Conservation (phyloP, 176 grass and related monocot species). For the Oryza punctata region DNA sequence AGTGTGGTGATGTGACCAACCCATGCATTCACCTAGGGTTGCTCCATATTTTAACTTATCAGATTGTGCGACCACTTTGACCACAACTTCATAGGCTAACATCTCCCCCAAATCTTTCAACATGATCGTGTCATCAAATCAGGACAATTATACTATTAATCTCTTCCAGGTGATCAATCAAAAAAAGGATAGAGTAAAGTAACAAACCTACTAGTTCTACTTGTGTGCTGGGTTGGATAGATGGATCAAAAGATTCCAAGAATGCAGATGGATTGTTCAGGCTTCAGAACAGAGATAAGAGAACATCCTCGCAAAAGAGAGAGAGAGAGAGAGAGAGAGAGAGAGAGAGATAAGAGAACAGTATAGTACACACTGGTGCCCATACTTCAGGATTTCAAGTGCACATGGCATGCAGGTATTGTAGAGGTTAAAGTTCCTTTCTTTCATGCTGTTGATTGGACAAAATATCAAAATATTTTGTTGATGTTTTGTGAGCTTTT, state of each 20-base stretch:
- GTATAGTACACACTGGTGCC: not conserved
- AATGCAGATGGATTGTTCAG: not conserved
- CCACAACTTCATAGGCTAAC: too few species aligned
- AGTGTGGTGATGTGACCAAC: not conserved
- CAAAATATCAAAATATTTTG: not conserved
- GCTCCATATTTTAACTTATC: not conserved
- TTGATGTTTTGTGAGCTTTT: not conserved
- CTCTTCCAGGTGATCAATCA: not conserved
- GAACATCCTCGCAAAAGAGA: too few species aligned
- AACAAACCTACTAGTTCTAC: too few species aligned
- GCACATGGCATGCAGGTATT: not conserved
- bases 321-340: too few species aligned
- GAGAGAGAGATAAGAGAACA: not conserved
- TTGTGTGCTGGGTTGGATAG: not conserved
- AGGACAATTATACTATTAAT: not conserved
- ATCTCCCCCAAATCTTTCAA: not conserved
- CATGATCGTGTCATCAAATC: constrained; percentile 11
- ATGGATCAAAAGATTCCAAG: not conserved
- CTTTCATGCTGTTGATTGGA: not conserved
- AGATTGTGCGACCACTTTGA: not conserved
- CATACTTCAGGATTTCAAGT: not conserved
- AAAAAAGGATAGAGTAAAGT: too few species aligned
- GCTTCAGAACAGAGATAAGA: not conserved
- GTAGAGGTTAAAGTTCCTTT: not conserved
- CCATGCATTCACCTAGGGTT: not conserved